These are phyloP conservation scores for Phytophthora syringae DNA, from an alignment of 352 stramenopile species.

Conservation along the genomic window DNA sequence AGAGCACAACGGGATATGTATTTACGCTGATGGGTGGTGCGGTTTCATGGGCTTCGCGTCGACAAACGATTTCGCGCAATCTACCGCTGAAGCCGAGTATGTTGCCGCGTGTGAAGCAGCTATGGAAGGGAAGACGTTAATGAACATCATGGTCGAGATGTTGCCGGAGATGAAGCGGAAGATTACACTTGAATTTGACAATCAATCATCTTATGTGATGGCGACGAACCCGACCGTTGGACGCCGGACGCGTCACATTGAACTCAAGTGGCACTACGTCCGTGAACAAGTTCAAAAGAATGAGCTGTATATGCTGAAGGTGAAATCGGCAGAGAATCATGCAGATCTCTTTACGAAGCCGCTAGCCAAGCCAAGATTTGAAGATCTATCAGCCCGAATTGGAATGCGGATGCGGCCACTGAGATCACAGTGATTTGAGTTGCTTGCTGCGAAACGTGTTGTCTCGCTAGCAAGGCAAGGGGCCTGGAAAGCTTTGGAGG, in stretches of 20 bases:
- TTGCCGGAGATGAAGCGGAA: constrained; percentile 1
- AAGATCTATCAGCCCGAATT: background rate
- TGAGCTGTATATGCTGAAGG: constrained; percentile 1
- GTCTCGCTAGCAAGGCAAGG: no score
- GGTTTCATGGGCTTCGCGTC: constrained; percentile 1
- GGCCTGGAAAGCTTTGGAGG: no score
- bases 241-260: constrained; percentile 8
- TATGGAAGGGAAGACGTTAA: constrained; percentile 7
- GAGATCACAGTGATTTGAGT: no score
- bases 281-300: constrained; percentile 6
- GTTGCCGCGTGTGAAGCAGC: constrained; percentile 4
- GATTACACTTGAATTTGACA: constrained; percentile 12
- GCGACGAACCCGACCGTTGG: constrained; percentile 12
- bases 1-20: constrained; percentile 10
- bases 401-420: background rate
- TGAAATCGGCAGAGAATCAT: background rate
- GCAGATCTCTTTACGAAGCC: background rate
- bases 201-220: constrained; percentile 5
- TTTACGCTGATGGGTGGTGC: constrained; percentile 4
- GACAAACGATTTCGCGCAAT: constrained; percentile 16
- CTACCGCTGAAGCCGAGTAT: constrained; percentile 19
- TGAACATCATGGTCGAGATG: constrained; percentile 10
- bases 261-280: constrained; percentile 12
- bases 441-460: no score
- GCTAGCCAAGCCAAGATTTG: background rate